Evolutionary conservation across 192 early-diverging fungal genomes (phyloP).

Genomic region (Entrophospora sp.): DNA sequence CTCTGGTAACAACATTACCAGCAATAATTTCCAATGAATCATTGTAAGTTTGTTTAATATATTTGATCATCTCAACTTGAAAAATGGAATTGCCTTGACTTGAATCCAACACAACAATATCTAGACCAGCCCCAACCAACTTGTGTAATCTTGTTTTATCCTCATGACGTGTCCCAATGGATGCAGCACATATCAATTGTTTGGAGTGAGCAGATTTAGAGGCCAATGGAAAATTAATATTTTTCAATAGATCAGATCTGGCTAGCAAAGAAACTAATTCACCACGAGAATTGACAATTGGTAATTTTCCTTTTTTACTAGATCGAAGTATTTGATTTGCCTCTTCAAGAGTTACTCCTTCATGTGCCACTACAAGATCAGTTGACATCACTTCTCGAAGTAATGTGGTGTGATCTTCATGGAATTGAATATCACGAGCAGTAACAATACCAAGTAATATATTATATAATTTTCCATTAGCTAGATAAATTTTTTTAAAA

Average conservation of each 20-base stretch:
- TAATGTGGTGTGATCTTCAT: constrained; percentile 50
- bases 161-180: constrained; percentile 83
- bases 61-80: constrained; percentile 94
- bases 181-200: constrained; percentile 91
- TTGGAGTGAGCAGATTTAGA: constrained; percentile 71
- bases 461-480: constrained; percentile 76
- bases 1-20: constrained; percentile 95
- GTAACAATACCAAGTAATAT: constrained; percentile 95
- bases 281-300: constrained; percentile 78
- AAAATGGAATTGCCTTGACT: constrained; percentile 89
- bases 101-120: constrained; percentile 94
- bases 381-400: constrained; percentile 85
- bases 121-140: constrained; percentile 91
- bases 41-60: constrained; percentile 80
- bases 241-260: constrained; percentile 94
- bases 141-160: constrained; percentile 75
- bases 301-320: constrained; percentile 96
- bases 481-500: too few relatives aligned
- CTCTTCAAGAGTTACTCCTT: constrained; percentile 83
- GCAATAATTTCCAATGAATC: constrained; percentile 78
- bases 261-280: constrained; percentile 84
- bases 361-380: constrained; percentile 73
- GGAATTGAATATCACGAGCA: constrained; percentile 93
- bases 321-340: constrained; percentile 81
- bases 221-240: constrained; percentile 90